Evolutionary conservation across 1,284 basidiomycete genomes (phyloP).

Genomic region (Pseudozyma thailandica): DNA sequence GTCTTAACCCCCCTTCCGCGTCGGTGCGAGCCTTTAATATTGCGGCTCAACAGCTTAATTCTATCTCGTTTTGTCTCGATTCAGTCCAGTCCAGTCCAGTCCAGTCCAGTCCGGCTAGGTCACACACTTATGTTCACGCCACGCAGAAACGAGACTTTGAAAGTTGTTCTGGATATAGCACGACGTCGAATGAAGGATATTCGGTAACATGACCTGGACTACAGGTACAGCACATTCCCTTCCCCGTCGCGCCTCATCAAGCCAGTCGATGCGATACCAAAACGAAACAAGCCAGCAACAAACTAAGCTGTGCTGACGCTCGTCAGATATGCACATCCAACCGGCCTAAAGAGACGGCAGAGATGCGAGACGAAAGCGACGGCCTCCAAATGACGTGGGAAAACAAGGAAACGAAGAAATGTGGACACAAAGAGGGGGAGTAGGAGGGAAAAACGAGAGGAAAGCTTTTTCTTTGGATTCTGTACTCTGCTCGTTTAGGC

Average conservation of each 20-base stretch:
- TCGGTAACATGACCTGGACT: constrained; percentile 37
- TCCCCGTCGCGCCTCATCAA: constrained; percentile 22
- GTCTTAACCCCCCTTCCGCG: too few species aligned
- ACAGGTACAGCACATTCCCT: constrained; percentile 44
- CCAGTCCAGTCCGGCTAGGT: too few species aligned
- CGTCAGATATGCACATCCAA: constrained; percentile 26
- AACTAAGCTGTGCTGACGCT: background rate
- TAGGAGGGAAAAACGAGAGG: constrained; percentile 8
- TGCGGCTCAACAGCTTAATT: too few species aligned
- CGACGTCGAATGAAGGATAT: constrained; percentile 42
- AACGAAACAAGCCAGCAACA: background rate
- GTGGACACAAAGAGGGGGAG: constrained; percentile 9
- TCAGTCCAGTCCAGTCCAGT: too few species aligned
- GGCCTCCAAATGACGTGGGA: constrained; percentile 42
- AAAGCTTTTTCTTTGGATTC: constrained; percentile 42
- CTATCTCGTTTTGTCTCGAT: too few species aligned
- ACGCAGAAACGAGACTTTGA: constrained; percentile 13
- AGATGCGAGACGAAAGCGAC: constrained; percentile 44
- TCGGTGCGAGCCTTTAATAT: too few species aligned
- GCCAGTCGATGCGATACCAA: constrained; percentile 19
- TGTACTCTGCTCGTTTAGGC: constrained; percentile 52
- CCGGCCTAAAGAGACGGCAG: constrained; percentile 13
- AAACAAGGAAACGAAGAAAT: constrained; percentile 23
- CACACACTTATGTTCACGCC: background rate
- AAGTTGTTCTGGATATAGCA: constrained; percentile 53